phyloP scores from a whole-genome alignment of 768 basidiomycete genomes.

The Butyriboletus loyo region DNA sequence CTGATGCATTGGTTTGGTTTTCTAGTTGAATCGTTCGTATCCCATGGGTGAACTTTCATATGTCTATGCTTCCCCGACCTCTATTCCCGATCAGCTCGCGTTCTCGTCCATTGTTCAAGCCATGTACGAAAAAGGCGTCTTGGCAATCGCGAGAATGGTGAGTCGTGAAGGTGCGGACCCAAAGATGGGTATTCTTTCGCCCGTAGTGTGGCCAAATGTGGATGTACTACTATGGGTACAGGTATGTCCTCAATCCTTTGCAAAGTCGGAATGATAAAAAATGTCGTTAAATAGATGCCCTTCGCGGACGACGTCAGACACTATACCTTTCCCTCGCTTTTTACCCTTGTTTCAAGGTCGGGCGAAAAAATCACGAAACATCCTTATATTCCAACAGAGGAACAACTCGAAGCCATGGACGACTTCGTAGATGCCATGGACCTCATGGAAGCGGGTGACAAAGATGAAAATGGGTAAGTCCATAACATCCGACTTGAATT shows the following conservation, averaged over 20 bases:
- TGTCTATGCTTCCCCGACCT: constrained; percentile 71
- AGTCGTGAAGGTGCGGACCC: constrained; percentile 69
- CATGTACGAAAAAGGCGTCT: constrained; percentile 59
- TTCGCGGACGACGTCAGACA: constrained; percentile 93
- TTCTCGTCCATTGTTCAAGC: constrained; percentile 86
- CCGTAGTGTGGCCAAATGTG: constrained; percentile 58
- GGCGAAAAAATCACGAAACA: constrained; percentile 75
- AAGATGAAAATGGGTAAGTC: constrained; percentile 70
- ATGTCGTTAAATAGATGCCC: constrained; percentile 62
- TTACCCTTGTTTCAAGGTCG: constrained; percentile 66
- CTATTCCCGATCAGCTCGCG: constrained; percentile 72
- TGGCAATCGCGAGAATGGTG: constrained; percentile 86
- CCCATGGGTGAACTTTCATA: constrained; percentile 85
- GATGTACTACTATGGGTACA: constrained; percentile 85
- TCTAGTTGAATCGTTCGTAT: constrained; percentile 78
- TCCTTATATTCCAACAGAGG: constrained; percentile 76
- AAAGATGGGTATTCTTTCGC: constrained; percentile 78
- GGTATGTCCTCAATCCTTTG: constrained; percentile 40
- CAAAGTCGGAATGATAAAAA: not conserved
- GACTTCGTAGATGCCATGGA: constrained; percentile 87
- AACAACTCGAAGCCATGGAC: constrained; percentile 81
- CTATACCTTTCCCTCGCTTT: constrained; percentile 82
- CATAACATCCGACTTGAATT: not conserved
- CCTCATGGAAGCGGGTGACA: constrained; percentile 71
- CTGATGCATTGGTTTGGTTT: not conserved